Base-by-base conservation (phyloP, 257 asterid species). In the Thymus quinquecostatus region DNA sequence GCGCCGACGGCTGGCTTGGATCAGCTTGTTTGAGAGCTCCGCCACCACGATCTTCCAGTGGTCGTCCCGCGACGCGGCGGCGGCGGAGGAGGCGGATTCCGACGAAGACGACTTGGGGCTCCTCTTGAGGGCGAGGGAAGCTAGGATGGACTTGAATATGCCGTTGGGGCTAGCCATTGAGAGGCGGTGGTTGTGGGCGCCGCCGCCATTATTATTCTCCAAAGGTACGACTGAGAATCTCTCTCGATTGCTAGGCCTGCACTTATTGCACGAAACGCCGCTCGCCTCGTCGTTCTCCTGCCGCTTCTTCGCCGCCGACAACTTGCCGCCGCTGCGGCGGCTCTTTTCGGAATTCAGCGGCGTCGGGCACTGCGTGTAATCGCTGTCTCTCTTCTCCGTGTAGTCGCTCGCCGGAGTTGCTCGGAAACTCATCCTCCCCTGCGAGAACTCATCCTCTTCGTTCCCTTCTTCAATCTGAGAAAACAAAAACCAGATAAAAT, bases 401-500 rank as follows among this genome's bases (percentile, higher is more conserved):
- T 12, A 57, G n/a, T 83, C 96, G 47, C 89, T 85, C 5, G 78
- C 80, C 2, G 95, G 86, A 2, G 87, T 87, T 59, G 83, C 85
- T 72, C 84, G 77, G 82, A 71, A 88, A 74, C 96, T 88, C 73
- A 62, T 77, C 8, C 91, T 75, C 41, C 88, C 93, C 69, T 80
- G 91, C 30, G 95, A 87, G 44, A 75, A 78, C 56, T 86, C 97
- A 29, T 92, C 99, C 1, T 94, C 99, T 68, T 92, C 98, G 58
- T 89, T 89, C 0, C 98, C 97, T 81, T 94, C 99, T 80, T 86
- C 96, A 72, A 94, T 91, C 99, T 94, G 66, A 6, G 30, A 43
- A 44, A 7, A 45, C 8, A 53, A 36, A 36, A 14, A 1, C 1
- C 5, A 11, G 0, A 10, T 2, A 68, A 10, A 14, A 0, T 1